Evolutionary conservation across 2,329 filamentous ascomycete genomes (phyloP).

Genomic region (Hortaea werneckii): DNA sequence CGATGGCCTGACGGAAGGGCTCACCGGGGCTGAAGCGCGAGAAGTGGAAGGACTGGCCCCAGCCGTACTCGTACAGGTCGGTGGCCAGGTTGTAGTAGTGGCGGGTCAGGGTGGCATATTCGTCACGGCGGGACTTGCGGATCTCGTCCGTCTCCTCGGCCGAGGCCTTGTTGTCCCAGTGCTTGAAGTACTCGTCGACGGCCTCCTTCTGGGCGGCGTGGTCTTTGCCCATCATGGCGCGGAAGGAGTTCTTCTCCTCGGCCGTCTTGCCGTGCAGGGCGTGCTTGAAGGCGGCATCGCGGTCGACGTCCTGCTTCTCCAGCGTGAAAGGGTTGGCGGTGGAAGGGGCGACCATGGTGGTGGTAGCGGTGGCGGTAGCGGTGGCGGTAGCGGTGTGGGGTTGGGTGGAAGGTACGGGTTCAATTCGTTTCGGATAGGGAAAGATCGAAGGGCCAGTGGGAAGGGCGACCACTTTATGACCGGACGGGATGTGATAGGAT

Average conservation of each 20-base stretch:
- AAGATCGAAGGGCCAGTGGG: no score
- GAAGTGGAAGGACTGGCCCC: conserved; percentile 96
- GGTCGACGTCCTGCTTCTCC: conserved; percentile 29
- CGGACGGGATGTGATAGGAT: background rate
- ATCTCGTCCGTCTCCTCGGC: conserved; percentile 73
- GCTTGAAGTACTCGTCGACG: conserved; percentile 89
- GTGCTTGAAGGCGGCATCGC: conserved; percentile 69
- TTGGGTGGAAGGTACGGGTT: no score
- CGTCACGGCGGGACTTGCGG: conserved; percentile 64
- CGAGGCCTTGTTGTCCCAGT: conserved; percentile 79
- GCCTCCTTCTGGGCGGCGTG: conserved; percentile 66
- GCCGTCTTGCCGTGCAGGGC: conserved; percentile 64
- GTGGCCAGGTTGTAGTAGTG: conserved; percentile 50
- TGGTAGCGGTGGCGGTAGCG: no score
- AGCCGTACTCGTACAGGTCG: conserved; percentile 64
- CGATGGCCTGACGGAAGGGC: conserved; percentile 81
- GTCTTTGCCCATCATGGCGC: conserved; percentile 80
- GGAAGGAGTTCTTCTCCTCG: conserved; percentile 69
- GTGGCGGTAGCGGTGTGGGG: no score
- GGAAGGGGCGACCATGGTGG: conserved; percentile 47
- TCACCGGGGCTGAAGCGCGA: conserved; percentile 84
- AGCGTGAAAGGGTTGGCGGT: conserved; percentile 13
- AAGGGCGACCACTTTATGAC: background rate
- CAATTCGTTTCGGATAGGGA: no score
- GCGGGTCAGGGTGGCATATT: conserved; percentile 88